These are phyloP conservation scores for Lagenaria siceraria DNA, from an alignment of 306 rosid species.

Conservation along the genomic window DNA sequence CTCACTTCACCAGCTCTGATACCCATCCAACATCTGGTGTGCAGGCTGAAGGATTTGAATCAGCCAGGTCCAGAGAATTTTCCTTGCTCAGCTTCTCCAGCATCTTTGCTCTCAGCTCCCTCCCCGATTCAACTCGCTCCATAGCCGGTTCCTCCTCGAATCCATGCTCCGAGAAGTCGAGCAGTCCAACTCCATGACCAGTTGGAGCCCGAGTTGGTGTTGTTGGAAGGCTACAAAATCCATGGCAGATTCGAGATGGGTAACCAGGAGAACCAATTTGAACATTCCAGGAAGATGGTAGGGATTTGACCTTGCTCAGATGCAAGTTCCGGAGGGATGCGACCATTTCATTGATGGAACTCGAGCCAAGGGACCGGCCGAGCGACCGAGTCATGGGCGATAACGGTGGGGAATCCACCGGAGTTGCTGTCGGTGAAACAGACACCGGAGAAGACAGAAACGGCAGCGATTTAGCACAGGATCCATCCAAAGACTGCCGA, in stretches of 20 bases:
- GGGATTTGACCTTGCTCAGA: constrained; percentile 50
- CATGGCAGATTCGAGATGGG: constrained; percentile 69
- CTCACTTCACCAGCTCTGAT: constrained; percentile 55
- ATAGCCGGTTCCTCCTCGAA: constrained; percentile 67
- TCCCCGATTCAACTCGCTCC: constrained; percentile 94
- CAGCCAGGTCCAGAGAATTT: constrained; percentile 41
- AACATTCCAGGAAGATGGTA: constrained; percentile 36
- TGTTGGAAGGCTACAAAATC: constrained; percentile 51
- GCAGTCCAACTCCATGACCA: constrained; percentile 25
- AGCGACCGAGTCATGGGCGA: constrained; percentile 47
- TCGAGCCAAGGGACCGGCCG: constrained; percentile 47
- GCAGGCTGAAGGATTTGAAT: background rate
- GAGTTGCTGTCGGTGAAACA: constrained; percentile 38
- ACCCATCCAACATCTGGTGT: constrained; percentile 84
- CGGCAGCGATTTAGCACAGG: constrained; percentile 19
- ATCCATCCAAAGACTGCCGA: constrained; percentile 29
- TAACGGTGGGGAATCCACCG: constrained; percentile 61
- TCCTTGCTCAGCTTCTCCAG: constrained; percentile 72
- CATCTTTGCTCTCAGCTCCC: constrained; percentile 64
- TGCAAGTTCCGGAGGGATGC: constrained; percentile 60
- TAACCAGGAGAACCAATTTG: constrained; percentile 39
- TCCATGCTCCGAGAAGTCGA: constrained; percentile 37
- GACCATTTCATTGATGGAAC: constrained; percentile 44
- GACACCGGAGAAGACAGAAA: constrained; percentile 38
- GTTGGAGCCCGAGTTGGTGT: constrained; percentile 54